phyloP scores from a whole-genome alignment of 2,329 filamentous ascomycete genomes.

The Cercospora beticola region DNA sequence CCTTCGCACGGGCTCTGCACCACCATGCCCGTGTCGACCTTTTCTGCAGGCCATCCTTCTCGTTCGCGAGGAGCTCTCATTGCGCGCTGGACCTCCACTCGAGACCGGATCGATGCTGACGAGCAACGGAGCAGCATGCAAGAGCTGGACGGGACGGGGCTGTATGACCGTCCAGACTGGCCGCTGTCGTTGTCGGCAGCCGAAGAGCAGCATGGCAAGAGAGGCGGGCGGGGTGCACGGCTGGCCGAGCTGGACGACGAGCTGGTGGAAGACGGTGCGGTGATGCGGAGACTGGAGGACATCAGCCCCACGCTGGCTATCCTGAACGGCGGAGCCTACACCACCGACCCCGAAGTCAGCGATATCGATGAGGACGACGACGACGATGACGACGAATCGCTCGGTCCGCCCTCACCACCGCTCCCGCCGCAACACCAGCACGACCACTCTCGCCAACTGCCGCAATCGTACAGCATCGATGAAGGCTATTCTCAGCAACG shows the following conservation, averaged over 20 bases:
- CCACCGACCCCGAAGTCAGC: slow-evolving; percentile 26
- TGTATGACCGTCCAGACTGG: slow-evolving; percentile 34
- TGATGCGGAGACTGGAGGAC: slow-evolving; percentile 27
- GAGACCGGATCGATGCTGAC: slow-evolving; percentile 33
- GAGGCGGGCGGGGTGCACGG: slow-evolving; percentile 2
- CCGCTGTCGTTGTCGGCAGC: slow-evolving; percentile 24
- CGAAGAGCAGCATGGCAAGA: not conserved
- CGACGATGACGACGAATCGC: slow-evolving; percentile 12
- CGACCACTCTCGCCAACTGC: not conserved
- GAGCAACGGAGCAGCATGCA: slow-evolving; percentile 31
- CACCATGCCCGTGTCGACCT: slow-evolving; percentile 35
- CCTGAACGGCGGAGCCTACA: slow-evolving; percentile 15
- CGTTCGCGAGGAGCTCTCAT: slow-evolving; percentile 26
- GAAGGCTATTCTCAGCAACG: not conserved
- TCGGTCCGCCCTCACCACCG: slow-evolving; percentile 5
- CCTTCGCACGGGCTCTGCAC: slow-evolving; percentile 24
- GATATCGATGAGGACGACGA: slow-evolving; percentile 29
- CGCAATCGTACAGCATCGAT: slow-evolving; percentile 5
- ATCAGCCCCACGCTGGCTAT: slow-evolving; percentile 23
- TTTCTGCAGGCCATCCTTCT: slow-evolving; percentile 26
- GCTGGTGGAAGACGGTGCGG: slow-evolving; percentile 24
- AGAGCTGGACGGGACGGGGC: slow-evolving; percentile 34
- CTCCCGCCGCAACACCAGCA: slow-evolving; percentile 1
- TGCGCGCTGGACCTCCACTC: slow-evolving; percentile 31
- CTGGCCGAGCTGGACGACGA: slow-evolving; percentile 24